A percentile compares a stretch with the other conserved stretches of the same genome.
Evolutionary conservation across 371 early-diverging fungal species (phyloP).

Genomic region (Entomophthora muscae): DNA sequence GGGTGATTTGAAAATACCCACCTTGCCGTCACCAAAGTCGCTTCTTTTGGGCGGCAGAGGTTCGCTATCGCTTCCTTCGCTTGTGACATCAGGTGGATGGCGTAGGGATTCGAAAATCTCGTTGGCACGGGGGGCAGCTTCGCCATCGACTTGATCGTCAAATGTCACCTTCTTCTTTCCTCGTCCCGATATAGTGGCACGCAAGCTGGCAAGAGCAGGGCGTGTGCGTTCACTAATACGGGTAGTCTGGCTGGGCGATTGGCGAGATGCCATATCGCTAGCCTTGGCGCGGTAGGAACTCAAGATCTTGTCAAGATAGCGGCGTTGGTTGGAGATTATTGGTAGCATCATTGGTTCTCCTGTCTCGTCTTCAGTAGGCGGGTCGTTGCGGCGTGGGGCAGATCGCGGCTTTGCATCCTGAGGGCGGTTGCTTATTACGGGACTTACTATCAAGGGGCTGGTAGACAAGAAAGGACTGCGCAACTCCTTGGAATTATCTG

Average conservation of each 20-base stretch:
- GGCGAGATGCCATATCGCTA: not conserved
- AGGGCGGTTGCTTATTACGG: not conserved
- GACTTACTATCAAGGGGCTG: not conserved
- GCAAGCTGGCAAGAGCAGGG: not conserved
- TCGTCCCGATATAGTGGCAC: not conserved
- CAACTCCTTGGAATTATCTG: not conserved
- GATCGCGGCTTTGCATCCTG: not conserved
- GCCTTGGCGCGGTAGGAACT: not conserved
- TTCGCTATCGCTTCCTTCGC: not conserved
- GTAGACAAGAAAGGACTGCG: not conserved
- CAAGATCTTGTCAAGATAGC: not conserved
- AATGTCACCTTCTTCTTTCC: slow-evolving; percentile 8
- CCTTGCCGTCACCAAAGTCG: not conserved
- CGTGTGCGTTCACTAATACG: not conserved
- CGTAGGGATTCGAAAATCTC: not conserved
- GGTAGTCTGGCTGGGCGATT: not conserved
- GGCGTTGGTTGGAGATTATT: not conserved
- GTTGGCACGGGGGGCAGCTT: not conserved
- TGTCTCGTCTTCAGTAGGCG: not conserved
- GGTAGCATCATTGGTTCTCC: not conserved
- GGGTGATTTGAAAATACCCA: not conserved
- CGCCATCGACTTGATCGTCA: not conserved
- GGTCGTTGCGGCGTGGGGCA: not conserved
- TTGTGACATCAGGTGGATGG: not conserved
- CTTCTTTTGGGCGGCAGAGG: not conserved